Base-by-base conservation (phyloP, 2,329 filamentous ascomycete genomes). In the Alternaria novae-zelandiae region DNA sequence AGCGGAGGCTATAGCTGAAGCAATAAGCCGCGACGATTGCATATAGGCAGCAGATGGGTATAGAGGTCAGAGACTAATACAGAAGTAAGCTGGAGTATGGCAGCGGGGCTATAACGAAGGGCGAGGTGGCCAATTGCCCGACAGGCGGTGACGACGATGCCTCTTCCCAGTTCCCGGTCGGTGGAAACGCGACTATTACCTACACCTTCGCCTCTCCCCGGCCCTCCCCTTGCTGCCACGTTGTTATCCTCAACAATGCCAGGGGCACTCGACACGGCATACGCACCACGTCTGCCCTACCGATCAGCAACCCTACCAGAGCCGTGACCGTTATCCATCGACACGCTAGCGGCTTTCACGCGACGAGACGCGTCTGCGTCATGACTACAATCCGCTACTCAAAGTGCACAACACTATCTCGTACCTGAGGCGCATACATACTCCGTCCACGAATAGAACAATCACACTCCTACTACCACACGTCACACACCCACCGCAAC, bases 361-460 rank as follows among this genome's bases (percentile, higher is more conserved):
- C 61, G 61, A 66, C 64, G 49, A 50, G 60, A 61, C 61, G 64
- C 61, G 61, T 53, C 59, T 58, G 54, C 49, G 30, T 49, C 59
- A 59, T 54, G 21, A 26, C n/a, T 41, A 6, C 7, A 6, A 43
- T 26, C 20, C n/a, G 11, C 26, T n/a, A 23, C 28, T 54, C 25
- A 15, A 50, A 26, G 21, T n/a, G 25, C 54, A 54, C 36, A 44
- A 23, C 25, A 20, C 30, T 20, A 36, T 56, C 44, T 9, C 7
- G 12, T 46, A 23, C 13, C 23, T 25, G 12, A 46, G 23, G 44
- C 44, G 3, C 44, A 46, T 44, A 44, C 44, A 46, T 6, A 46
- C 15, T n/a, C 32, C 32, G 15, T n/a, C 7, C 8, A n/a, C 32
- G 32, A 36, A 36, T 36, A 36, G 8, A 36, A 36, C 15, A n/a